Base-by-base conservation (phyloP, 805 yeast genomes). In the Cyberlindnera samutprakarnensis region DNA sequence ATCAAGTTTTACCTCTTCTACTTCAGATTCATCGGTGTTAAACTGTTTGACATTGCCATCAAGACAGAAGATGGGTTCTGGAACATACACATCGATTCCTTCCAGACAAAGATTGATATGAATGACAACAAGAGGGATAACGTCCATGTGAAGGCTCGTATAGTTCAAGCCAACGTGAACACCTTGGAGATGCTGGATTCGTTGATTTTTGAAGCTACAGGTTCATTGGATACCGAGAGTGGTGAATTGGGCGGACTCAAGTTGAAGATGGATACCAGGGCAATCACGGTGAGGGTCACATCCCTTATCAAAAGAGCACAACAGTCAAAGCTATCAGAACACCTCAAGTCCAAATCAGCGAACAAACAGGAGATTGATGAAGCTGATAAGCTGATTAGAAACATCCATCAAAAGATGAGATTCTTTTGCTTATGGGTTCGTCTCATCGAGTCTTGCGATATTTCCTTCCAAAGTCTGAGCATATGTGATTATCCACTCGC, bases 21-120 rank as follows among this genome's bases (percentile, higher is more conserved):
- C 30, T 40, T 47, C 27, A 40, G 51, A 19, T 51, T 51, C 33
- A 33, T 49, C 19, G 50, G 46, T 8, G 17, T 50, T 9, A 40
- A 42, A 7, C 14, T 49, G 9, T 23, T 36, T 4, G 42, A 47
- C 20, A 10, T 43, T 4, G 23, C 18, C 10, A 17, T 47, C 16
- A 25, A 28, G 6, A 25, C 37, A 22, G 47, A 47, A 25, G 38
- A 38, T 6, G 17, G 25, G 2, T 37, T 38, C 8, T 17, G 43
- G 13, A 24, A 25, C 2, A 7, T 46, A 4, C 40, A 39, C 15
- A 19, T 39, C 0, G 53, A 44, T 6, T 25, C 33, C 2, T 24
- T 41, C 17, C 12, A 37, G 3, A 27, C 41, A 7, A 47, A 42
- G 13, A 28, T 47, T 6, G 27, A 43, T n/a, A 25, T 49, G 33